phyloP scores from a whole-genome alignment of 768 basidiomycete genomes.

The Macrolepiota fuliginosa region DNA sequence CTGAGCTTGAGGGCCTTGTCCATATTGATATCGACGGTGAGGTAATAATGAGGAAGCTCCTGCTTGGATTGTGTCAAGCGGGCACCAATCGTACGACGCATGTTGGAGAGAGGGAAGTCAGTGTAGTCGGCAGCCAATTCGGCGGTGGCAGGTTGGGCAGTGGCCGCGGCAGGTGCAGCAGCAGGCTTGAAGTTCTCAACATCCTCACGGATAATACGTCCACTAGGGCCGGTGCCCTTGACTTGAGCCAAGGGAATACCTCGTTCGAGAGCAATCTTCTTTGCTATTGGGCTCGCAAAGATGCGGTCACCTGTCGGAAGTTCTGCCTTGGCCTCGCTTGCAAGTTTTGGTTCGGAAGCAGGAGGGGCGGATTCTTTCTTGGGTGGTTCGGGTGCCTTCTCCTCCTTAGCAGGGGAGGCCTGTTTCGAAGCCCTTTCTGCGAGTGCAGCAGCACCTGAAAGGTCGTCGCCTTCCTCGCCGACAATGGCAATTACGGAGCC shows the following conservation, averaged over 20 bases:
- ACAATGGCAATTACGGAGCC: constrained; percentile 89
- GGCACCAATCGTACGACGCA: constrained; percentile 90
- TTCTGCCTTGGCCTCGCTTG: constrained; percentile 48
- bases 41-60: constrained; percentile 95
- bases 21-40: constrained; percentile 95
- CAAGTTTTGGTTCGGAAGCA: constrained; percentile 25
- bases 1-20: constrained; percentile 92
- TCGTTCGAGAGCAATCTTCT: constrained; percentile 93
- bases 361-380: constrained; percentile 30
- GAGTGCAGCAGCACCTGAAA: constrained; percentile 76
- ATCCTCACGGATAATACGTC: constrained; percentile 92
- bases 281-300: constrained; percentile 94
- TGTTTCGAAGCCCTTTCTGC: constrained; percentile 58
- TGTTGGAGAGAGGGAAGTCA: constrained; percentile 89
- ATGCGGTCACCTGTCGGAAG: constrained; percentile 74
- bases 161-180: constrained; percentile 41
- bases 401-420: constrained; percentile 33
- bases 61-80: constrained; percentile 93
- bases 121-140: constrained; percentile 65
- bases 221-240: constrained; percentile 92
- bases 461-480: constrained; percentile 93
- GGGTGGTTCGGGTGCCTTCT: constrained; percentile 38
- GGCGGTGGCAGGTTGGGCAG: constrained; percentile 46
- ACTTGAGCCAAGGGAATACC: constrained; percentile 88
- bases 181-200: constrained; percentile 83